Evolutionary conservation across 805 yeast species (phyloP).

Genomic region (Lachancea dasiensis): DNA sequence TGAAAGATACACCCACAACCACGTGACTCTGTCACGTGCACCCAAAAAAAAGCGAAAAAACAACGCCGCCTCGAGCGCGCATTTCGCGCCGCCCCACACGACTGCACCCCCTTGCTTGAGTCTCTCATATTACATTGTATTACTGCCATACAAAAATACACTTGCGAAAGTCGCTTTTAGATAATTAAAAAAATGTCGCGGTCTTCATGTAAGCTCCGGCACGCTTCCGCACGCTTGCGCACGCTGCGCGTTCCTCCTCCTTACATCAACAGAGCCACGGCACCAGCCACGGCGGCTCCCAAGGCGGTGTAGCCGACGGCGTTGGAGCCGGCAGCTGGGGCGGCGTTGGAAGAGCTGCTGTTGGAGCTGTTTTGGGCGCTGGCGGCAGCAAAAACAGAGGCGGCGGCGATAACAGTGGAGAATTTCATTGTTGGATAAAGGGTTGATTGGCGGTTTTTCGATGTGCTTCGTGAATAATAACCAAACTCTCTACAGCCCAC

Average conservation of each 20-base stretch:
- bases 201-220: background rate
- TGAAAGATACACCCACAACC: no score
- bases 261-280: conserved; percentile 25
- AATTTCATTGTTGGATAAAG: conserved; percentile 25
- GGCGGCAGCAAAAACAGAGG: conserved; percentile 19
- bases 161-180: conserved; percentile 1
- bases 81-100: no score
- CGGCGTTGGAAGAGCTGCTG: conserved; percentile 16
- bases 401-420: conserved; percentile 19
- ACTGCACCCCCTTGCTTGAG: no score
- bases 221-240: background rate
- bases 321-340: conserved; percentile 16
- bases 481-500: no score
- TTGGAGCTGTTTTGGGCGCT: conserved; percentile 16
- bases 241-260: background rate
- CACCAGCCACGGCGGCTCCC: conserved; percentile 31
- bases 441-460: no score
- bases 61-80: no score
- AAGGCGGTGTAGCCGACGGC: conserved; percentile 16
- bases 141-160: conserved; percentile 2
- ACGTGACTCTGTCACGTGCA: no score
- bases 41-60: background rate
- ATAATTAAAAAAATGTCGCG: no score
- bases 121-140: conserved; percentile 1
- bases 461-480: background rate